phyloP scores from a whole-genome alignment of 768 basidiomycete genomes.

The Rhizopogon vulgaris region DNA sequence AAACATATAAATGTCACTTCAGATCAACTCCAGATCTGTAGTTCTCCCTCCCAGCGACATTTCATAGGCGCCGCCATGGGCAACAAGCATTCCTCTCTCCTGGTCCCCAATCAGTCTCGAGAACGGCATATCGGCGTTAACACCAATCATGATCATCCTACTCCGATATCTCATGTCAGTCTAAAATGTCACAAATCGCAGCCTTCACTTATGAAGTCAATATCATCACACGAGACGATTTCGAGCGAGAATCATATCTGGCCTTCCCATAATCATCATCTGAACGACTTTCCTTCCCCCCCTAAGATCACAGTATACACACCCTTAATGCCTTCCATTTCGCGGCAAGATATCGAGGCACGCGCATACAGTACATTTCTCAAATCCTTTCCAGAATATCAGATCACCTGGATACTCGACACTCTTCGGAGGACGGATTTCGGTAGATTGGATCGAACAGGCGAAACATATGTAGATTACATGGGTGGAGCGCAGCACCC shows the following conservation, averaged over 20 bases:
- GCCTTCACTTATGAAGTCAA: constrained; percentile 28
- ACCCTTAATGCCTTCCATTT: constrained; percentile 16
- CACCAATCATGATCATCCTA: constrained; percentile 5
- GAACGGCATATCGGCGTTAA: constrained; percentile 3
- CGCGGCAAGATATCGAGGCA: constrained; percentile 29
- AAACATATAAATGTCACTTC: background rate
- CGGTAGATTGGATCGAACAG: constrained; percentile 47
- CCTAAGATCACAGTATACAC: constrained; percentile 19
- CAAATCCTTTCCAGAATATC: constrained; percentile 45
- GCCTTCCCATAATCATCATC: background rate
- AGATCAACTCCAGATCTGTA: background rate
- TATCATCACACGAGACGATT: constrained; percentile 36
- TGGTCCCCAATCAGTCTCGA: constrained; percentile 14
- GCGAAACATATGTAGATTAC: constrained; percentile 80
- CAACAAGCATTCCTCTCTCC: constrained; percentile 21
- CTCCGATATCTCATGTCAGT: constrained; percentile 28
- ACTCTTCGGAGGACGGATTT: constrained; percentile 61
- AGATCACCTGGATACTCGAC: constrained; percentile 65
- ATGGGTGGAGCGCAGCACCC: constrained; percentile 84
- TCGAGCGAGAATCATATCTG: constrained; percentile 22
- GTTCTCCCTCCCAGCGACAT: background rate
- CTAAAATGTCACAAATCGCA: constrained; percentile 34
- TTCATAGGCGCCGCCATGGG: constrained; percentile 19
- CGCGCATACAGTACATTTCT: constrained; percentile 47
- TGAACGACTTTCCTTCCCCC: constrained; percentile 2